A percentile compares a stretch with the other conserved stretches of the same genome.
Evolutionary conservation across 2,329 filamentous ascomycete genomes (phyloP).

Genomic region (Sporothrix euskadiensis): DNA sequence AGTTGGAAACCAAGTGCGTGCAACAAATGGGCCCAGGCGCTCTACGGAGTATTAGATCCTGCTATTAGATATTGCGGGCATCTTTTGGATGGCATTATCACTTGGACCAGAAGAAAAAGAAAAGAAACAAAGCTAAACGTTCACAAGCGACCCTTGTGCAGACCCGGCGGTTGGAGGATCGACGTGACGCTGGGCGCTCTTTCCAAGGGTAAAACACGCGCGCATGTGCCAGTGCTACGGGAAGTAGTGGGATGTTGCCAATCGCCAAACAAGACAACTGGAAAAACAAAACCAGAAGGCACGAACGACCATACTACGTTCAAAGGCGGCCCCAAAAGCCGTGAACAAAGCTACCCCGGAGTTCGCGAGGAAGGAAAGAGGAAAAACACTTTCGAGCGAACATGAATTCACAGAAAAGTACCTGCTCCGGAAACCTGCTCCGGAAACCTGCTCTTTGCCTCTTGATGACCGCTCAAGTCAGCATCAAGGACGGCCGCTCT

Average conservation of each 20-base stretch:
- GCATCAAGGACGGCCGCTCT: background rate
- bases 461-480: background rate
- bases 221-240: background rate
- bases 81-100: background rate
- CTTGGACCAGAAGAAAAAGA: background rate
- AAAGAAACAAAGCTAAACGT: background rate
- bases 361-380: background rate
- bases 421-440: background rate
- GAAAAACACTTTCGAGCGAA: background rate
- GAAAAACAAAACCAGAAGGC: background rate
- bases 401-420: background rate
- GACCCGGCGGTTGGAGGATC: background rate
- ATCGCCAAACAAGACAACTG: background rate
- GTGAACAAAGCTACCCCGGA: constrained; percentile 1
- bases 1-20: background rate
- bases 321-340: background rate
- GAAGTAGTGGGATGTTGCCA: background rate
- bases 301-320: background rate
- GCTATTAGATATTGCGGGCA: background rate
- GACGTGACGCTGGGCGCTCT: background rate
- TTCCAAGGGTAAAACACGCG: background rate
- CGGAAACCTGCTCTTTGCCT: background rate
- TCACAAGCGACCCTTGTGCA: background rate
- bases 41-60: too few relatives aligned
- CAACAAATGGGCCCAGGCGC: background rate